Percentiles rank a stretch among this genome's conserved stretches.
Evolutionary conservation across 139 green algal species (phyloP).

Genomic region (Klebsormidium nitens): DNA sequence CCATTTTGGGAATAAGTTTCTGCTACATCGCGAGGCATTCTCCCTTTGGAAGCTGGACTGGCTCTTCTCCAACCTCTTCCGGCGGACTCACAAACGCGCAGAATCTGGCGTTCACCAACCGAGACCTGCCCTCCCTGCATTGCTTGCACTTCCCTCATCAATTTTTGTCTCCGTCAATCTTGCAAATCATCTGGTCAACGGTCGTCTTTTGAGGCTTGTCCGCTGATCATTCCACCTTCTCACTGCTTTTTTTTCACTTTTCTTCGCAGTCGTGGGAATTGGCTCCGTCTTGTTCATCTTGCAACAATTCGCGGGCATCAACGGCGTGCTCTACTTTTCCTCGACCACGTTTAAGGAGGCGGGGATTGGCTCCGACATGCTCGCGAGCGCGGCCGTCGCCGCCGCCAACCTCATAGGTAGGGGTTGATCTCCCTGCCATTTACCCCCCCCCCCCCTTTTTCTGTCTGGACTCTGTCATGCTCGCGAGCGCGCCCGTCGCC

Average conservation of each 20-base stretch:
- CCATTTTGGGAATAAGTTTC: no score
- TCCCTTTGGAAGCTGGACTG: no score
- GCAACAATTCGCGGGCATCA: constrained; percentile 93
- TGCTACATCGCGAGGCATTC: no score
- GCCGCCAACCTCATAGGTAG: constrained; percentile 63
- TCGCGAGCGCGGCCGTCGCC: constrained; percentile 76
- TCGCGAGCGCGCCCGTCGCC: constrained; percentile 67
- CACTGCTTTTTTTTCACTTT: not conserved
- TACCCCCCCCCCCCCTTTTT: not conserved
- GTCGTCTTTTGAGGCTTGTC: no score
- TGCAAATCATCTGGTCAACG: no score
- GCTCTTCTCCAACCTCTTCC: no score
- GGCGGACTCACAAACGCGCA: no score
- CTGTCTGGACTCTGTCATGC: not conserved
- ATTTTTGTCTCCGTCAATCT: no score
- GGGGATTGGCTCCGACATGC: constrained; percentile 65
- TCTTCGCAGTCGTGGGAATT: constrained; percentile 4
- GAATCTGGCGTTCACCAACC: no score
- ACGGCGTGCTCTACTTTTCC: constrained; percentile 89
- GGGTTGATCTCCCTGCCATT: not conserved
- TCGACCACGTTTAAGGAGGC: constrained; percentile 79
- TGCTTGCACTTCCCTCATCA: no score
- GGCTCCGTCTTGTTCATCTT: constrained; percentile 66
- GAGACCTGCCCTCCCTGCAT: no score
- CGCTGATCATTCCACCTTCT: no score